A percentile compares a stretch with the other conserved stretches of the same genome.
Evolutionary conservation across 2,329 filamentous ascomycete species (phyloP).

Genomic region (Neonectria sp.): DNA sequence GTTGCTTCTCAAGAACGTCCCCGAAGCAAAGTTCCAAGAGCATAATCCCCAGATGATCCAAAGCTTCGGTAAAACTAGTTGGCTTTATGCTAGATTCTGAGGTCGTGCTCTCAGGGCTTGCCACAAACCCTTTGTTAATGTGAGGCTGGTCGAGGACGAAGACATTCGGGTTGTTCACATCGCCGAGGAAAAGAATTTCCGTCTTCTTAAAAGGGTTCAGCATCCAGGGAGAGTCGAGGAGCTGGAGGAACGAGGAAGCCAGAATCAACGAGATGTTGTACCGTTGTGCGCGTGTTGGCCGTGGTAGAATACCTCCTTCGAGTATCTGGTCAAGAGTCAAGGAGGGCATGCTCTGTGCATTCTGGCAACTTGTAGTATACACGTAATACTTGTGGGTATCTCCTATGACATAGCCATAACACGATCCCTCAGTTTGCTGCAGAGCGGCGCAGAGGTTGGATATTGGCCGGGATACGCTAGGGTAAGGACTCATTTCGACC

Average conservation of each 20-base stretch:
- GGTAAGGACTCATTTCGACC: neutral
- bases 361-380: neutral
- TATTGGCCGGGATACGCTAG: neutral
- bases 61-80: neutral
- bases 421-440: neutral
- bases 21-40: neutral
- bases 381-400: conserved; percentile 18
- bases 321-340: conserved; percentile 24
- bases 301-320: conserved; percentile 4
- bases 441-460: neutral
- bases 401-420: neutral
- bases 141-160: neutral
- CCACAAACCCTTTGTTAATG: neutral
- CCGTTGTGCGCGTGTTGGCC: conserved; percentile 37
- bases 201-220: conserved; percentile 25
- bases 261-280: conserved; percentile 41
- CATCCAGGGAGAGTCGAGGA: conserved; percentile 45
- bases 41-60: neutral
- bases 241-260: conserved; percentile 48
- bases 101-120: neutral
- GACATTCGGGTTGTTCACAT: neutral
- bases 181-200: conserved; percentile 34
- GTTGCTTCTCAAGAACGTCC: neutral
- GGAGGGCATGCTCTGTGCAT: neutral
- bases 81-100: neutral